Conservation (phyloP, 306 rosid genomes). For the Pyrus bretschneideri region DNA sequence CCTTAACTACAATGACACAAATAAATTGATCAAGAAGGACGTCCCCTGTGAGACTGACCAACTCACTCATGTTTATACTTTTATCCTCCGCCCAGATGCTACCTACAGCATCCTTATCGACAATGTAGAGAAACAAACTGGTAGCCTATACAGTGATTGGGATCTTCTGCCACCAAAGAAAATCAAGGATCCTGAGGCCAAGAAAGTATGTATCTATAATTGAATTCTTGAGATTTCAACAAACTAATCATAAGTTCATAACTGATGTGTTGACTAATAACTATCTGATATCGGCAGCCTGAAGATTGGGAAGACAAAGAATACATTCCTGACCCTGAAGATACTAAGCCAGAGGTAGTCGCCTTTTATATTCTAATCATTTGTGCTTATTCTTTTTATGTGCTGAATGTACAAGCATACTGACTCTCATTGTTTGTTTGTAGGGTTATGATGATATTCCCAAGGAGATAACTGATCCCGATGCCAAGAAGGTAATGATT, state of each 20-base stretch:
- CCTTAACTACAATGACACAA: constrained; percentile 66
- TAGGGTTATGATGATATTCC: constrained; percentile 95
- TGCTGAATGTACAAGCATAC: background rate
- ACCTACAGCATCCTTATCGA: constrained; percentile 87
- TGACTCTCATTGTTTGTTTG: constrained; percentile 1
- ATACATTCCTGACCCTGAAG: constrained; percentile 92
- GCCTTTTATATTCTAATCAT: background rate
- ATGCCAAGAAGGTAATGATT: constrained; percentile 76
- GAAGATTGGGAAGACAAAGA: constrained; percentile 99
- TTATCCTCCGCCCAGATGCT: constrained; percentile 90
- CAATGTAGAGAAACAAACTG: constrained; percentile 90
- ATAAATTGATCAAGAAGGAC: constrained; percentile 95
- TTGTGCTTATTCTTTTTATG: background rate
- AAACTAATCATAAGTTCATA: background rate
- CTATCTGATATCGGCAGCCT: constrained; percentile 48
- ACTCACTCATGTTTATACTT: constrained; percentile 87
- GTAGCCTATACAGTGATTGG: constrained; percentile 94
- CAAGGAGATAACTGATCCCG: constrained; percentile 72
- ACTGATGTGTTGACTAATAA: constrained; percentile 6
- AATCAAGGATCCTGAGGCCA: constrained; percentile 95
- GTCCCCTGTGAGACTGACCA: constrained; percentile 99
- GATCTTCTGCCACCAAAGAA: constrained; percentile 83
- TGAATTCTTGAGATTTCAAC: constrained; percentile 1
- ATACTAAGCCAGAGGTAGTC: constrained; percentile 88
- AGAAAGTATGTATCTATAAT: constrained; percentile 41